A percentile compares a stretch with the other conserved stretches of the same genome.
Evolutionary conservation across 2,329 filamentous ascomycete species (phyloP).

Genomic region (Tolypocladium tropicale): DNA sequence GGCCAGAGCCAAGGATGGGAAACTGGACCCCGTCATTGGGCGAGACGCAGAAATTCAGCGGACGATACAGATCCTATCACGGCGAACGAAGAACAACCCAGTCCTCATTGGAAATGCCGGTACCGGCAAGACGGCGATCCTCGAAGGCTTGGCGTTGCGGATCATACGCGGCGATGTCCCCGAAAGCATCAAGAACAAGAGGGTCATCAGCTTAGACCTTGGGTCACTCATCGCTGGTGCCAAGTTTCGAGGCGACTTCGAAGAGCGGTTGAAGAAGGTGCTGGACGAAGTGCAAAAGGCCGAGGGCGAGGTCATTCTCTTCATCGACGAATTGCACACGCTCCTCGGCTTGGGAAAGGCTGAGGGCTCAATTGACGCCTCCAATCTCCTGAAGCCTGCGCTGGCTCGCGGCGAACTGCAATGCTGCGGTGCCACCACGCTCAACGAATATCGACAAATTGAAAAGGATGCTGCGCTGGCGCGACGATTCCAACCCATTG

Average conservation of each 20-base stretch:
- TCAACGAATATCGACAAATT: slow-evolving; percentile 85
- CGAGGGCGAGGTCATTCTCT: slow-evolving; percentile 81
- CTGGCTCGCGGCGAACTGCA: slow-evolving; percentile 88
- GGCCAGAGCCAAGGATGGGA: slow-evolving; percentile 72
- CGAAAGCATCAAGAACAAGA: slow-evolving; percentile 91
- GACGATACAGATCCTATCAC: slow-evolving; percentile 86
- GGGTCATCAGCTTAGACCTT: slow-evolving; percentile 77
- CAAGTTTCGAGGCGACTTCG: slow-evolving; percentile 92
- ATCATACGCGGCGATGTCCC: slow-evolving; percentile 91
- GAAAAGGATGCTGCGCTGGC: slow-evolving; percentile 94
- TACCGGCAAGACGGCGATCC: slow-evolving; percentile 86
- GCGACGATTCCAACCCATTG: slow-evolving; percentile 84
- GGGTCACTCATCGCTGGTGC: slow-evolving; percentile 91
- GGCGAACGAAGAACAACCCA: slow-evolving; percentile 91
- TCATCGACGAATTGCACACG: slow-evolving; percentile 90
- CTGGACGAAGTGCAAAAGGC: slow-evolving; percentile 85
- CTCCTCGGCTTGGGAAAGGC: slow-evolving; percentile 87
- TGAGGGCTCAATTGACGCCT: slow-evolving; percentile 93
- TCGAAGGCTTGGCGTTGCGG: slow-evolving; percentile 81
- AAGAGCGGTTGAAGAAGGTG: slow-evolving; percentile 85
- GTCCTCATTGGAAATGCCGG: slow-evolving; percentile 88
- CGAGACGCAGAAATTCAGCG: slow-evolving; percentile 85
- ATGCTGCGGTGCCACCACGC: slow-evolving; percentile 88
- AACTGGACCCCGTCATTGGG: slow-evolving; percentile 92
- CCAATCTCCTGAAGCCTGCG: slow-evolving; percentile 87